Percentiles rank a stretch among this genome's conserved stretches.
Evolutionary conservation across 177 flowering plant genomes (phyloP).

Genomic region (Vitis hybrid): DNA sequence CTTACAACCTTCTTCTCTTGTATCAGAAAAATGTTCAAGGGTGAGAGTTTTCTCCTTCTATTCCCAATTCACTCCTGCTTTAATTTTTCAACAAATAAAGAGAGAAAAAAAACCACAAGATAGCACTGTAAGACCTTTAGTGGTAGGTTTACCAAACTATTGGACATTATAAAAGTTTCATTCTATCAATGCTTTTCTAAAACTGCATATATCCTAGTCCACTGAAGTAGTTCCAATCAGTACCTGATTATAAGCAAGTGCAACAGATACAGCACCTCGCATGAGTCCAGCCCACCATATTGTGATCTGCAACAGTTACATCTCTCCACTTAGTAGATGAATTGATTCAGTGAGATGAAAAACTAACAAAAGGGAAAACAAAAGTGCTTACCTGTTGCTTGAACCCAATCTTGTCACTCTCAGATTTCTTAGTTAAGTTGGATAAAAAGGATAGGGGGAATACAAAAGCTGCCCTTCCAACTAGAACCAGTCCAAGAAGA

Average conservation of each 20-base stretch:
- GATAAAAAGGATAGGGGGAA: constrained; percentile 53
- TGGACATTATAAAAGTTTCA: not conserved
- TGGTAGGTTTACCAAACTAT: not conserved
- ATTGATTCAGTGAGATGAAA: not conserved
- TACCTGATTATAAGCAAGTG: constrained; percentile 65
- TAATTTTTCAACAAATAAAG: not conserved
- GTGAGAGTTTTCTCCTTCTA: too few relatives aligned
- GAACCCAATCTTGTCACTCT: constrained; percentile 34
- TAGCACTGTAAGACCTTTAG: not conserved
- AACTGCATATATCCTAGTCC: not conserved
- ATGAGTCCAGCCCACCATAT: constrained; percentile 70
- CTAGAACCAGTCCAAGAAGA: constrained; percentile 42
- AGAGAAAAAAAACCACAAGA: not conserved
- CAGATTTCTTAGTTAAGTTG: constrained; percentile 36
- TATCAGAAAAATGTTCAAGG: not conserved
- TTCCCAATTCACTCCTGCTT: not conserved
- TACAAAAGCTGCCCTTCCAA: constrained; percentile 61
- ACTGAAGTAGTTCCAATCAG: not conserved
- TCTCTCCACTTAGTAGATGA: not conserved
- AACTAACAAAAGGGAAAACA: not conserved
- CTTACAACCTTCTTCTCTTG: not conserved
- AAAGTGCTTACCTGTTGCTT: constrained; percentile 45
- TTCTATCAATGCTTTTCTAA: not conserved
- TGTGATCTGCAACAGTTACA: constrained; percentile 27
- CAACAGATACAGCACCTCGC: constrained; percentile 62